Evolutionary conservation across 495 filamentous ascomycete species (phyloP).

Genomic region (Penicillium maclennaniae): DNA sequence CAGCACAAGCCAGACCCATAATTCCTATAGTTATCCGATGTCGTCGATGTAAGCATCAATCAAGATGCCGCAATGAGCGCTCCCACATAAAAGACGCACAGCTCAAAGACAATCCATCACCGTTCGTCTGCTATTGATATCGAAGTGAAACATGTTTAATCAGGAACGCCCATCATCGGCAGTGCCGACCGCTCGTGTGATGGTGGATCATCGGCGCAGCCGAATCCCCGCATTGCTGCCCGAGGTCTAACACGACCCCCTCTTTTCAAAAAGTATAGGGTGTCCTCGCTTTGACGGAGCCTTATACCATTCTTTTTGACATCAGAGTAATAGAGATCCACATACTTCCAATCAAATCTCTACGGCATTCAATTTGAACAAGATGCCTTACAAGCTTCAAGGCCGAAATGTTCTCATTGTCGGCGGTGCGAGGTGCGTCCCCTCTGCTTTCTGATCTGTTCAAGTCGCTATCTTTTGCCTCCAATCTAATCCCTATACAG

Average conservation of each 20-base stretch:
- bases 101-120: too few species aligned
- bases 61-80: too few species aligned
- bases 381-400: slow-evolving; percentile 3
- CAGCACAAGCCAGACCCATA: too few species aligned
- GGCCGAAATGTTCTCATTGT: slow-evolving; percentile 5
- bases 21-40: too few species aligned
- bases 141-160: too few species aligned
- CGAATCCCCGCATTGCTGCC: background rate
- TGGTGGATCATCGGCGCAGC: background rate
- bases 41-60: too few species aligned
- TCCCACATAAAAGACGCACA: too few species aligned
- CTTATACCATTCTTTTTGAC: too few species aligned
- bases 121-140: too few species aligned
- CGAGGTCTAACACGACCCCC: background rate
- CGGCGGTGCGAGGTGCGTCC: slow-evolving; percentile 1
- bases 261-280: background rate
- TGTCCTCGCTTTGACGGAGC: background rate
- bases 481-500: background rate
- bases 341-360: too few species aligned
- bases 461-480: background rate
- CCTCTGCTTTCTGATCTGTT: background rate
- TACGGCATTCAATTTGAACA: background rate
- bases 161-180: background rate
- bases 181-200: background rate
- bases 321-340: too few species aligned